Conservation (phyloP, 2,329 filamentous ascomycete species). For the Xylaria sp. region DNA sequence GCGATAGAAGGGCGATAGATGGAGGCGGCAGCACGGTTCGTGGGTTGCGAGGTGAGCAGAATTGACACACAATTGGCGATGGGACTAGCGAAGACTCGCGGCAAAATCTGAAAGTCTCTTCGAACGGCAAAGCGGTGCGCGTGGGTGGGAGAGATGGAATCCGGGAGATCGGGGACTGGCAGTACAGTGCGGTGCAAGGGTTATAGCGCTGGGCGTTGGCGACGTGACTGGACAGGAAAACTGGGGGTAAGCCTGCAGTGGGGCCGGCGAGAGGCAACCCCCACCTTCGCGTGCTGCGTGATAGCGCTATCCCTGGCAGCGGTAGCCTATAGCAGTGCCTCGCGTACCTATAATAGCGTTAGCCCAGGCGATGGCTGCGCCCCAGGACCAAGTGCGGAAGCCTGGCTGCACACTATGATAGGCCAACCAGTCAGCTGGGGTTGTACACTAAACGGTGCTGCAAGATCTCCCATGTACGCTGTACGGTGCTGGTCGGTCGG, state of each 20-base stretch:
- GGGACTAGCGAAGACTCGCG: slow-evolving; percentile 28
- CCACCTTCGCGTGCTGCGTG: slow-evolving; percentile 32
- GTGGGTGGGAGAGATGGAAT: slow-evolving; percentile 39
- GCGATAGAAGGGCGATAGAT: slow-evolving; percentile 12
- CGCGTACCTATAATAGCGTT: slow-evolving; percentile 3
- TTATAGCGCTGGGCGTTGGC: slow-evolving; percentile 10
- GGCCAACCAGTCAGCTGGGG: slow-evolving; percentile 15
- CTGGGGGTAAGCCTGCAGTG: slow-evolving; percentile 24
- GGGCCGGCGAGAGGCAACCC: slow-evolving; percentile 26
- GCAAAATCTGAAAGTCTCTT: slow-evolving; percentile 35
- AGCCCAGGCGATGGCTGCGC: slow-evolving; percentile 11
- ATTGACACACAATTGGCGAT: slow-evolving; percentile 8
- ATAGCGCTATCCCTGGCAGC: slow-evolving; percentile 15
- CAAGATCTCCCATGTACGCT: slow-evolving; percentile 15
- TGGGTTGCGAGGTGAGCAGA: slow-evolving; percentile 27
- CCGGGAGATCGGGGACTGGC: slow-evolving; percentile 48
- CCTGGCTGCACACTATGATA: neutral
- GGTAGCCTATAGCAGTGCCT: slow-evolving; percentile 12
- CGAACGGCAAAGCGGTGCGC: slow-evolving; percentile 17
- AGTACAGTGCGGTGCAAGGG: slow-evolving; percentile 40
- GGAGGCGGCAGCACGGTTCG: slow-evolving; percentile 17
- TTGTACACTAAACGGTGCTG: slow-evolving; percentile 22
- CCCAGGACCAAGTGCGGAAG: slow-evolving; percentile 1
- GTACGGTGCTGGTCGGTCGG: neutral
- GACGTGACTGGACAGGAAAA: slow-evolving; percentile 18